These are phyloP conservation scores for Populus alba DNA, from an alignment of 345 rosid genomes.

Conservation along the genomic window DNA sequence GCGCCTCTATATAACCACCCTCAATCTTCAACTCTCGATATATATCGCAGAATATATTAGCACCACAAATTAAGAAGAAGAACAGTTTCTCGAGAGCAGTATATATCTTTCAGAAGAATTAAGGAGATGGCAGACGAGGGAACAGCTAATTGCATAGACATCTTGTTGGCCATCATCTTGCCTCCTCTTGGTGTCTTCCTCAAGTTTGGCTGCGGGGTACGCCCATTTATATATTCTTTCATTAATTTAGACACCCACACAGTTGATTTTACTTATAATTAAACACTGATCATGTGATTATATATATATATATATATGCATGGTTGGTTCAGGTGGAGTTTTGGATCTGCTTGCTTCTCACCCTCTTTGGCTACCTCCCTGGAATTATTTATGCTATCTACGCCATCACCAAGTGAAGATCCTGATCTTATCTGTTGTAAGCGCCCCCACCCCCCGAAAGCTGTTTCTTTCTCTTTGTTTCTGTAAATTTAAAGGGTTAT, in stretches of 20 bases:
- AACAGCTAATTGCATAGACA: constrained; percentile 60
- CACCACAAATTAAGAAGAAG: too few relatives aligned
- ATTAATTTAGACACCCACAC: background rate
- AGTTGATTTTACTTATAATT: background rate
- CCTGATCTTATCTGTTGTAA: background rate
- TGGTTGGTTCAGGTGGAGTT: constrained; percentile 49
- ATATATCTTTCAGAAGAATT: too few relatives aligned
- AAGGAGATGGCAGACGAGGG: constrained; percentile 28
- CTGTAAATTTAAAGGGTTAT: too few relatives aligned
- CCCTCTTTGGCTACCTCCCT: constrained; percentile 67
- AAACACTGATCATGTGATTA: background rate
- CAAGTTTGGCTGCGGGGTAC: constrained; percentile 70
- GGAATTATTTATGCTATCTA: constrained; percentile 79
- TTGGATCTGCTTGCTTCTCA: constrained; percentile 82
- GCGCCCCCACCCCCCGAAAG: background rate
- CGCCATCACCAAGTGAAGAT: constrained; percentile 51
- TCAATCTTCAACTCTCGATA: too few relatives aligned
- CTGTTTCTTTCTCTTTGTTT: background rate
- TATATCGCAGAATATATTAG: too few relatives aligned
- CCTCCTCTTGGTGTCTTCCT: constrained; percentile 95
- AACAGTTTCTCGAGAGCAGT: too few relatives aligned
- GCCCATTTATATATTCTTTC: too few relatives aligned
- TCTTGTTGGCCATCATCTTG: constrained; percentile 71
- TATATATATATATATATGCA: too few relatives aligned
- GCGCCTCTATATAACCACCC: too few relatives aligned